Evolutionary conservation across 257 asterid genomes (phyloP), one percentile per base, ranked within the genome.

Genomic region (Nicotiana noctiflora): DNA sequence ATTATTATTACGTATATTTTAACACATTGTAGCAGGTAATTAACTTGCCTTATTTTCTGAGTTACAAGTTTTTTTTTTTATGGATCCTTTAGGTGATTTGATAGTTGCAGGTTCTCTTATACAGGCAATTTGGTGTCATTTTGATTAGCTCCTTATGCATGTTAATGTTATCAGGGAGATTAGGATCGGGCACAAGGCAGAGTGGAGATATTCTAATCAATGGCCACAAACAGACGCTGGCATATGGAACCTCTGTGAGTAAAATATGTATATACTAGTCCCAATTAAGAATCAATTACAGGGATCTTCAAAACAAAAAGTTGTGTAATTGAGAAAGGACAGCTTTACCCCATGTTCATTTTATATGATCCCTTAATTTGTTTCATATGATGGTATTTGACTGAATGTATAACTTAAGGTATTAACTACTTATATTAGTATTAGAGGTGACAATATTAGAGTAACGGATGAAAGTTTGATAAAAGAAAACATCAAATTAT

Each of bases 181-280:
- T 83, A 49, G 83, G 78, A 19, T 79, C 70, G 6, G 80, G 60
- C 68, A 83, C 83, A 1, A 79, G 81, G 63, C 86, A 83, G 76
- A 83, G 34, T 0, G 86, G 86, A 14, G 83, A 83, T 18, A 79
- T 83, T 72, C 81, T 83, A 4, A 52, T 79, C 29, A 83, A 83
- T 75, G 86, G 86, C 2, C 77, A 81, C 2, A 55, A 18, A 80
- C 86, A 83, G 31, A 44, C 81, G 9, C 68, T 83, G 40, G 81
- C 81, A 0, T 80, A 68, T 74, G 86, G 86, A 59, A 17, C 83
- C 3, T 83, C 44, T 7, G 86, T 83, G 62, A 12, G 76, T 12
- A 18, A 74, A 59, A 8, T 51, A 3, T 10, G 2, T 6, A 49
- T 51, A 37, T 49, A n/a, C n/a, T n/a, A 40, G 8, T 13, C 5